A percentile compares a stretch with the other conserved stretches of the same genome.
phyloP scores from a whole-genome alignment of 257 asterid species.

The Solanum habrochaites region DNA sequence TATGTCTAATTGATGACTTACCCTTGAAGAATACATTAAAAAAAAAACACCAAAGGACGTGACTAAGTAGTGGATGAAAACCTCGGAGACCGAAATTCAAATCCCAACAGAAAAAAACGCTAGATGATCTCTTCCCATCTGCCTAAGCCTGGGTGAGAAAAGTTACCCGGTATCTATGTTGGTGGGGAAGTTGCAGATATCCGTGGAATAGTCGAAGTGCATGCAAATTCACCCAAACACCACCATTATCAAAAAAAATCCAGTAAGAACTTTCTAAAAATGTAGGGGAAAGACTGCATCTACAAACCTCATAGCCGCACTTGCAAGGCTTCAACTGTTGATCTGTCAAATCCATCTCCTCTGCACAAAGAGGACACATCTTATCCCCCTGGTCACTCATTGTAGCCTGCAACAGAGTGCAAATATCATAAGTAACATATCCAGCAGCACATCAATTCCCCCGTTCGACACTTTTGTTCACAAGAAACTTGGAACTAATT shows the following conservation, averaged over 20 bases:
- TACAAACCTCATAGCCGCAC: slow-evolving; percentile 81
- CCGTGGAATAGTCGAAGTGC: neutral
- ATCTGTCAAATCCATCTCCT: slow-evolving; percentile 98
- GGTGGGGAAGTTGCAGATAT: neutral
- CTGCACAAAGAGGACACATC: slow-evolving; percentile 96
- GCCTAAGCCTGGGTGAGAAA: neutral
- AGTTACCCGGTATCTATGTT: neutral
- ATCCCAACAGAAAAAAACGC: neutral
- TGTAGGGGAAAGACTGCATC: neutral
- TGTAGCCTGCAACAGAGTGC: slow-evolving; percentile 29
- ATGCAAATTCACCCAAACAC: neutral
- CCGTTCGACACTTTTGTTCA: neutral
- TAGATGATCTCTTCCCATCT: neutral
- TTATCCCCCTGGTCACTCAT: slow-evolving; percentile 94
- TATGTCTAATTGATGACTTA: neutral
- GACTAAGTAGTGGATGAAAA: neutral
- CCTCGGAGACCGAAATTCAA: neutral
- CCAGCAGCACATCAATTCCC: neutral
- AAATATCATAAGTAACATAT: neutral
- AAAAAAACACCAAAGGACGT: neutral
- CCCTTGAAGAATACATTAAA: neutral
- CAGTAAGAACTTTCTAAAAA: neutral
- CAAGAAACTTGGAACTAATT: neutral
- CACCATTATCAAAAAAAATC: neutral
- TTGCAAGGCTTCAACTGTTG: slow-evolving; percentile 99